phyloP scores from a whole-genome alignment of 2,329 filamentous ascomycete genomes.

The Talaromyces sp. region DNA sequence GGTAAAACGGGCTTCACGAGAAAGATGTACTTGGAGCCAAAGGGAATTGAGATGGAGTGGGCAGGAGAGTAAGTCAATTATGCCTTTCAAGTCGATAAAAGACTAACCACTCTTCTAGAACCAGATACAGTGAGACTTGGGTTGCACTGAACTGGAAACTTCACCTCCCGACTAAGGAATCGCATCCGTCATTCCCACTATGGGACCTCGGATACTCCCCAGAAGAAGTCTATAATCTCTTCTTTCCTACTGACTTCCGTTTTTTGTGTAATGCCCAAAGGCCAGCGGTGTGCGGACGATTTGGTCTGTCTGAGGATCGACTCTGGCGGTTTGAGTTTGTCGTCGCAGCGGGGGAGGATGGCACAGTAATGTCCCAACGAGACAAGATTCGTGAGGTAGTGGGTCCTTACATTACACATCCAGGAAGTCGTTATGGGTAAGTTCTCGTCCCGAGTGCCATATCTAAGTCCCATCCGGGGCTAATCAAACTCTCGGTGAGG shows the following conservation, averaged over 20 bases:
- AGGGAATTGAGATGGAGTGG: slow-evolving; percentile 42
- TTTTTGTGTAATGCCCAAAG: slow-evolving; percentile 49
- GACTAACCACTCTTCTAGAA: too few relatives aligned
- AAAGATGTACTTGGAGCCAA: slow-evolving; percentile 50
- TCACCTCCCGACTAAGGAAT: slow-evolving; percentile 46
- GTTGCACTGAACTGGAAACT: slow-evolving; percentile 53
- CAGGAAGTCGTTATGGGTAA: too few relatives aligned
- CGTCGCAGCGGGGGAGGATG: slow-evolving; percentile 32
- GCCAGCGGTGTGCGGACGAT: slow-evolving; percentile 50
- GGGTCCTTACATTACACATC: too few relatives aligned
- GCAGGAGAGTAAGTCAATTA: slow-evolving; percentile 23
- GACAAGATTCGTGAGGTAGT: too few relatives aligned
- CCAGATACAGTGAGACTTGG: slow-evolving; percentile 41
- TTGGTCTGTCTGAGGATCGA: slow-evolving; percentile 44
- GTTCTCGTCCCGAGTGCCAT: too few relatives aligned
- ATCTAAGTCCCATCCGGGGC: too few relatives aligned
- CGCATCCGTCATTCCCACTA: slow-evolving; percentile 53
- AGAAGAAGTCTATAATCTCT: slow-evolving; percentile 52
- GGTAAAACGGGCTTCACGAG: slow-evolving; percentile 52
- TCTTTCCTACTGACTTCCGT: slow-evolving; percentile 50
- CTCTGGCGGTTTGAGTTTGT: slow-evolving; percentile 50
- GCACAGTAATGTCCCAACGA: too few relatives aligned
- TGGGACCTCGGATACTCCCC: slow-evolving; percentile 52
- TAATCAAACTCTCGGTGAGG: too few relatives aligned
- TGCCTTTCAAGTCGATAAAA: too few relatives aligned